A percentile compares a stretch with the other conserved stretches of the same genome.
Evolutionary conservation across 2,329 filamentous ascomycete genomes (phyloP).

Genomic region (Bipolaris zeicola): DNA sequence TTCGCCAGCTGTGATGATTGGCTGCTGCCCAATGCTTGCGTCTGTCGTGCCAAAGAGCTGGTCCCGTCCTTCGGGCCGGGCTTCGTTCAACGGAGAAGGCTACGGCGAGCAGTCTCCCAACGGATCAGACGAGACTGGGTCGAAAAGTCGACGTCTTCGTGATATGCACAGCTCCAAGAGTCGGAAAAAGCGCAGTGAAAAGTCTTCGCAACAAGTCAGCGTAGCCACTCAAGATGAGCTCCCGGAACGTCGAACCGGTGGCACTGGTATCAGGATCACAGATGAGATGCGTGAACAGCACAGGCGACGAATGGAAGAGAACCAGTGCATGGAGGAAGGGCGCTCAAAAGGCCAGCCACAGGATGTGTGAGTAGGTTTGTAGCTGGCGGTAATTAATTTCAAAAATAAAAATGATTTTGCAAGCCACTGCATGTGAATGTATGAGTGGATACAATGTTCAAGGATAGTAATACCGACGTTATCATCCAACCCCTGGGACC

Average conservation of each 20-base stretch:
- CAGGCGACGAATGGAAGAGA: slow-evolving; percentile 7
- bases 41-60: slow-evolving; percentile 18
- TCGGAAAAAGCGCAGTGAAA: slow-evolving; percentile 8
- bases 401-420: not conserved
- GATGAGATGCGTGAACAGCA: slow-evolving; percentile 11
- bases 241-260: slow-evolving; percentile 9
- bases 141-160: slow-evolving; percentile 9
- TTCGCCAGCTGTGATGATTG: slow-evolving; percentile 31
- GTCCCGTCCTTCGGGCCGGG: not conserved
- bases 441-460: too few relatives aligned
- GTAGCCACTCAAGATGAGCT: slow-evolving; percentile 21
- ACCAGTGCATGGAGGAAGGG: slow-evolving; percentile 3
- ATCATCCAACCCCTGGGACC: not conserved
- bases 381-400: too few relatives aligned
- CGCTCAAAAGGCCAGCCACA: not conserved
- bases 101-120: slow-evolving; percentile 20
- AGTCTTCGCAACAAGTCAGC: slow-evolving; percentile 5
- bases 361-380: not conserved
- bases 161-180: slow-evolving; percentile 14
- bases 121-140: slow-evolving; percentile 3
- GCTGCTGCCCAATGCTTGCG: slow-evolving; percentile 29
- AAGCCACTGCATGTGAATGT: not conserved
- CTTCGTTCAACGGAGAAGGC: slow-evolving; percentile 16
- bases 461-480: too few relatives aligned
- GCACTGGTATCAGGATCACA: slow-evolving; percentile 8